phyloP scores from a whole-genome alignment of 2,329 filamentous ascomycete species.

The Paecilomyces fulvus region DNA sequence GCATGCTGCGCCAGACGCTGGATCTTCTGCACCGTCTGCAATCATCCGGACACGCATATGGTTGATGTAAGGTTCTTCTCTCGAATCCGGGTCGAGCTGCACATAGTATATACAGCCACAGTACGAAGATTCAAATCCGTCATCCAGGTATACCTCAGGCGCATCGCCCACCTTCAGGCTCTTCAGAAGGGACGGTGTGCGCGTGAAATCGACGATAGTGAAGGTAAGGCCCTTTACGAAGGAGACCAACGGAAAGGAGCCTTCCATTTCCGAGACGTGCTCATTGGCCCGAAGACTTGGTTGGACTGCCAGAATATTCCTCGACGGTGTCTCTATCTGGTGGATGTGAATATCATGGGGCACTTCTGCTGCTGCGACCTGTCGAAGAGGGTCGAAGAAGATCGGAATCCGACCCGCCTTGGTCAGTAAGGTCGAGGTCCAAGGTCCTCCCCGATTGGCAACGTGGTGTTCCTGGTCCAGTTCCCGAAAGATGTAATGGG shows the following conservation, averaged over 20 bases:
- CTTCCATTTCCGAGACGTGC: conserved; percentile 16
- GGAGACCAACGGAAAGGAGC: conserved; percentile 46
- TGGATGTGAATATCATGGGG: conserved; percentile 62
- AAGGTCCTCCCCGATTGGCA: conserved; percentile 1
- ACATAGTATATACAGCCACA: conserved; percentile 25
- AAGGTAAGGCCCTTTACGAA: conserved; percentile 64
- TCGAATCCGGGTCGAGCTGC: conserved; percentile 14
- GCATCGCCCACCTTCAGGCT: conserved; percentile 15
- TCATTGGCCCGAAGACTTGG: conserved; percentile 15
- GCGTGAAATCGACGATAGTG: conserved; percentile 22
- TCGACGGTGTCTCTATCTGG: conserved; percentile 19
- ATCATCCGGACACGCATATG: conserved; percentile 25
- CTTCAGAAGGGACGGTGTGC: conserved; percentile 14
- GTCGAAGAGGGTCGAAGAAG: conserved; percentile 30
- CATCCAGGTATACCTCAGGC: conserved; percentile 19
- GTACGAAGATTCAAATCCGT: conserved; percentile 19
- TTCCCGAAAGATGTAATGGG: conserved; percentile 39
- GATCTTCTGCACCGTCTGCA: conserved; percentile 33
- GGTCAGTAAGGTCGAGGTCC: conserved; percentile 16
- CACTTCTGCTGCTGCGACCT: conserved; percentile 52
- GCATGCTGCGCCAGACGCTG: conserved; percentile 45
- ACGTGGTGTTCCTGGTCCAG: conserved; percentile 5
- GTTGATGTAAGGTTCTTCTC: conserved; percentile 18
- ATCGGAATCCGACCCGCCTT: conserved; percentile 39
- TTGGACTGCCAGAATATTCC: conserved; percentile 18